phyloP scores from a whole-genome alignment of 352 stramenopile species.

The Phytophthora uliginosa region DNA sequence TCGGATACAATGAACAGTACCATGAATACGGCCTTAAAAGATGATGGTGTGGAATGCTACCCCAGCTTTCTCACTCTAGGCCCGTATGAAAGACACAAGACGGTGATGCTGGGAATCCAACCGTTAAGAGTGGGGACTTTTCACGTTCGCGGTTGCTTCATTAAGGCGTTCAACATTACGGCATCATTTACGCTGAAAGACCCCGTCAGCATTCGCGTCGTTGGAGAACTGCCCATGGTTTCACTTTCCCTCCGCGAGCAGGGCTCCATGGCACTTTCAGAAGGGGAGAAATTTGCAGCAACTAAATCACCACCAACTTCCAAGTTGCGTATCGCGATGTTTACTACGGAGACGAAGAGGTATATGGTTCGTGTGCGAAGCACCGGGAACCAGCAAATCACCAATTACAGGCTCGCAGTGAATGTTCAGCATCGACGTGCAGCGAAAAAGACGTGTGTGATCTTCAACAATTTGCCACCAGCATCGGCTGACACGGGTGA shows the following conservation, averaged over 20 bases:
- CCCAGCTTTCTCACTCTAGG: conserved; percentile 56
- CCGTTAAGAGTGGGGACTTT: conserved; percentile 55
- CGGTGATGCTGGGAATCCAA: conserved; percentile 57
- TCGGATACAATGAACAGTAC: not conserved
- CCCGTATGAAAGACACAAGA: conserved; percentile 64
- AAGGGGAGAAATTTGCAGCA: not conserved
- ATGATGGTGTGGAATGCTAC: conserved; percentile 63
- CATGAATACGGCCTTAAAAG: not conserved
- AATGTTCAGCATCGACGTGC: conserved; percentile 39
- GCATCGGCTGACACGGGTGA: conserved; percentile 4
- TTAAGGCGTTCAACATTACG: conserved; percentile 71
- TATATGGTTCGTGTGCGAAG: conserved; percentile 68
- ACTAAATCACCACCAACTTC: conserved; percentile 2
- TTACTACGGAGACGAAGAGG: conserved; percentile 69
- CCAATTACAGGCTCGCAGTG: conserved; percentile 48
- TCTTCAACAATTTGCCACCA: conserved; percentile 53
- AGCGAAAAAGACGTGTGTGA: conserved; percentile 46
- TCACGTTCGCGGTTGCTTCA: conserved; percentile 63
- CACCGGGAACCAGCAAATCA: conserved; percentile 53
- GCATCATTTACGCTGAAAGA: conserved; percentile 55
- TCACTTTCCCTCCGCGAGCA: conserved; percentile 62
- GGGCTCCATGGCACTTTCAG: conserved; percentile 34
- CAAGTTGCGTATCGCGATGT: conserved; percentile 68
- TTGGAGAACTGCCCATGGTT: conserved; percentile 56
- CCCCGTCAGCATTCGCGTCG: conserved; percentile 48